A percentile compares a stretch with the other conserved stretches of the same genome.
Conservation (phyloP, 2,329 filamentous ascomycete genomes). For the Xylaria hypoxylon region DNA sequence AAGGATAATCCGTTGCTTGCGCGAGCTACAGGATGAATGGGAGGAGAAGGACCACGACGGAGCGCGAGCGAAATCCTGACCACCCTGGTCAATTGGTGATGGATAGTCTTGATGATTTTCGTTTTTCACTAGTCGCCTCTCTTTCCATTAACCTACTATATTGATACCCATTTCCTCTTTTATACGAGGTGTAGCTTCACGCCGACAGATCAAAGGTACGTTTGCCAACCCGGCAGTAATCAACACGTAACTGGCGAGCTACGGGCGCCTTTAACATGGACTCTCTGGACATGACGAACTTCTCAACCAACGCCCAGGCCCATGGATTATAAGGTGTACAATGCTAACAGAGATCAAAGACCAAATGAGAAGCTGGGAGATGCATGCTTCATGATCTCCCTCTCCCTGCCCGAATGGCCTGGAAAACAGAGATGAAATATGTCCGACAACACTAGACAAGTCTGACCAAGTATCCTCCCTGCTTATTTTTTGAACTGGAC, state of each 20-base stretch:
- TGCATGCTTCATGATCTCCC: not conserved
- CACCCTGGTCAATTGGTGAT: not conserved
- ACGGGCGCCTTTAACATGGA: not conserved
- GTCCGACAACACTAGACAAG: not conserved
- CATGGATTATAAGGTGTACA: not conserved
- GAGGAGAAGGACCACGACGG: constrained; percentile 15
- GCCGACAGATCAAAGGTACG: not conserved
- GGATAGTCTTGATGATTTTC: not conserved
- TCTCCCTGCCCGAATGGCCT: not conserved
- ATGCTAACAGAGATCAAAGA: not conserved
- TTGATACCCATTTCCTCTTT: constrained; percentile 6
- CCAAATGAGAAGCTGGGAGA: not conserved
- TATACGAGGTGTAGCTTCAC: not conserved
- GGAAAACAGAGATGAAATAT: not conserved
- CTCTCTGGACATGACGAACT: not conserved
- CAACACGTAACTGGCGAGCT: constrained; percentile 1
- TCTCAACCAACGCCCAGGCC: not conserved
- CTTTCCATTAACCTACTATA: not conserved
- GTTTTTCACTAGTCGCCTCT: not conserved
- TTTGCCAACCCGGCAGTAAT: not conserved
- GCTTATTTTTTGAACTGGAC: not conserved
- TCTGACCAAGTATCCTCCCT: not conserved
- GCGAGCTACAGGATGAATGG: constrained; percentile 58
- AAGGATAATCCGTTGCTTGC: constrained; percentile 63
- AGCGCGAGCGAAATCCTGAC: not conserved